Evolutionary conservation across 202 grass and related monocot species (phyloP).

Genomic region (Miscanthus sacchariflorus): DNA sequence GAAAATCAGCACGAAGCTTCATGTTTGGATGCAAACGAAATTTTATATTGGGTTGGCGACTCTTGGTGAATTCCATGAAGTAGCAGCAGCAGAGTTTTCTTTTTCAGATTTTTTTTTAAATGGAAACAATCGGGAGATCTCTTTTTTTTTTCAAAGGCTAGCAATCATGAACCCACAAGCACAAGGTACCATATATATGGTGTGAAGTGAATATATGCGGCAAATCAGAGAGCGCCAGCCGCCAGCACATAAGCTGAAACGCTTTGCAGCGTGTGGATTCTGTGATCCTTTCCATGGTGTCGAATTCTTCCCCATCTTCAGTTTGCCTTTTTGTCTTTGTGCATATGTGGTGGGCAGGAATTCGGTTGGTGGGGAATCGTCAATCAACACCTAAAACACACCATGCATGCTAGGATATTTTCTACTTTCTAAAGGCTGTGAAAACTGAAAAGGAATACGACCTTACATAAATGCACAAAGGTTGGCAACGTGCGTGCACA

Average conservation of each 20-base stretch:
- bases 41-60: neutral
- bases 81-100: neutral
- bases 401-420: neutral
- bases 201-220: neutral
- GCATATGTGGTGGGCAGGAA: neutral
- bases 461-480: neutral
- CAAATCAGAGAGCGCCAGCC: neutral
- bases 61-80: neutral
- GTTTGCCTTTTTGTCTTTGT: slow-evolving; percentile 6
- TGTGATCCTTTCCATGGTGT: neutral
- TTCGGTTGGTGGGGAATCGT: neutral
- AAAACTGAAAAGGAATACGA: neutral
- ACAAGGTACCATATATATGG: neutral
- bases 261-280: neutral
- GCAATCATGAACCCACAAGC: neutral
- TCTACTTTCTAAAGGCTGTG: neutral
- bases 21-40: neutral
- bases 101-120: neutral
- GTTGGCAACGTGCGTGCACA: neutral
- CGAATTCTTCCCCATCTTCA: neutral
- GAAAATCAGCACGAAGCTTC: slow-evolving; percentile 16
- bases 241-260: neutral
- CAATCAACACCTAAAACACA: neutral
- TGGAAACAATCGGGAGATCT: neutral
- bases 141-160: neutral